Evolutionary conservation across 2,329 filamentous ascomycete species (phyloP), one percentile per base, ranked within the genome.

Genomic region (Hortaea werneckii): DNA sequence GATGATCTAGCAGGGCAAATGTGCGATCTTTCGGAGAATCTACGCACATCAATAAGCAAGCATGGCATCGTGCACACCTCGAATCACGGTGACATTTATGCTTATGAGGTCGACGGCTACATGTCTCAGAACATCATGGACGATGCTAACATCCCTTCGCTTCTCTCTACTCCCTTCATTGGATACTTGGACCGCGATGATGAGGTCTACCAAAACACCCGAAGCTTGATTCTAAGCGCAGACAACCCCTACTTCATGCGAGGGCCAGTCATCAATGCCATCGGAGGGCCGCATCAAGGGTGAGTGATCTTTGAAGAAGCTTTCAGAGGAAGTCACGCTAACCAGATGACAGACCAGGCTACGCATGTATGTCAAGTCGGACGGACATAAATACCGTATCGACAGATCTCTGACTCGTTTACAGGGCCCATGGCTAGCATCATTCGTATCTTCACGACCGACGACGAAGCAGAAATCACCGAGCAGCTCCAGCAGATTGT

Each of bases 121-220:
- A 65, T 42, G 34, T 37, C 46, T 10, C 60, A 63, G 44, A 81
- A 77, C 51, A 69, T 82, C 42, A 85, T 85, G 81, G 82, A 85
- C 56, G 82, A 85, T 47, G 80, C 82, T 29, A 85, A 85, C 51
- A 78, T 85, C 41, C 82, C 82, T 0, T 80, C 76, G 9, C 71
- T 85, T 3, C 71, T 85, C 37, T 77, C 78, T 1, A 73, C 80
- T 26, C 80, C 82, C 1, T 78, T 84, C 56, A 67, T 83, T 43
- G 77, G 79, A 6, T 85, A 80, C 47, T 54, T 67, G 1, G 58
- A 68, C 37, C 49, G 41, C 20, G 55, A 65, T 28, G 66, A 73
- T 37, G 44, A 54, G 1, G 64, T 67, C 9, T 75, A 75, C 49
- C 61, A 65, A 30, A 69, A 68, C 51, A 75, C 73, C 5, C 66